Percentiles rank a stretch among this genome's conserved stretches.
These are phyloP conservation scores for Trichosporon faecale DNA, from an alignment of 1,284 basidiomycete species.

Conservation along the genomic window DNA sequence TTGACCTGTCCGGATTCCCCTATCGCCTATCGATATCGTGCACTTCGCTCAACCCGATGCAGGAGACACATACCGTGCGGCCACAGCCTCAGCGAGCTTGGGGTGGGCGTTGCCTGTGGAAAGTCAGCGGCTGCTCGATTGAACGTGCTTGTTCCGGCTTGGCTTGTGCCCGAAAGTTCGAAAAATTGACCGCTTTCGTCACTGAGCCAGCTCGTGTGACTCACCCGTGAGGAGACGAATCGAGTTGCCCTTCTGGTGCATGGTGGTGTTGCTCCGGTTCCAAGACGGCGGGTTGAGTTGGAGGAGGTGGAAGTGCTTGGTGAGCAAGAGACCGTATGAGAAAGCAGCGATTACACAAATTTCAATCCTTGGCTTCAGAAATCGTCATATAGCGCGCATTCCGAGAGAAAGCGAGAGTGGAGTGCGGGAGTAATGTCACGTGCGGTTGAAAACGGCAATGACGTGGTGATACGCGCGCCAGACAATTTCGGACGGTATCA, in stretches of 20 bases:
- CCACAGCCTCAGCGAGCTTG: conserved; percentile 89
- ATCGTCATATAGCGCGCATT: conserved; percentile 1
- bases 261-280: conserved; percentile 26
- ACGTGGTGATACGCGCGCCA: background rate
- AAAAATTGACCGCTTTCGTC: conserved; percentile 5
- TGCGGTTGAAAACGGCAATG: background rate
- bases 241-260: conserved; percentile 76
- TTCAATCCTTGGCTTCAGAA: background rate
- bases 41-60: background rate
- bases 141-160: background rate
- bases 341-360: conserved; percentile 11
- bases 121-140: background rate
- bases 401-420: conserved; percentile 1
- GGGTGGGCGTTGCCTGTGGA: conserved; percentile 90
- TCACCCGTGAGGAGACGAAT: conserved; percentile 87
- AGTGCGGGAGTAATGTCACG: background rate
- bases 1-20: background rate
- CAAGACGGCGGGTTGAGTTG: conserved; percentile 3
- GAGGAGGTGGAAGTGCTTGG: background rate
- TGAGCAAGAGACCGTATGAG: conserved; percentile 8
- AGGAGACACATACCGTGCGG: conserved; percentile 75
- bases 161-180: background rate
- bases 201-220: conserved; percentile 35
- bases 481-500: conserved; percentile 8
- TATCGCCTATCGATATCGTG: background rate